Percentiles rank a stretch among this genome's conserved stretches.
These are phyloP conservation scores for Durotheca rogersii DNA, from an alignment of 495 filamentous ascomycete species.

Conservation along the genomic window DNA sequence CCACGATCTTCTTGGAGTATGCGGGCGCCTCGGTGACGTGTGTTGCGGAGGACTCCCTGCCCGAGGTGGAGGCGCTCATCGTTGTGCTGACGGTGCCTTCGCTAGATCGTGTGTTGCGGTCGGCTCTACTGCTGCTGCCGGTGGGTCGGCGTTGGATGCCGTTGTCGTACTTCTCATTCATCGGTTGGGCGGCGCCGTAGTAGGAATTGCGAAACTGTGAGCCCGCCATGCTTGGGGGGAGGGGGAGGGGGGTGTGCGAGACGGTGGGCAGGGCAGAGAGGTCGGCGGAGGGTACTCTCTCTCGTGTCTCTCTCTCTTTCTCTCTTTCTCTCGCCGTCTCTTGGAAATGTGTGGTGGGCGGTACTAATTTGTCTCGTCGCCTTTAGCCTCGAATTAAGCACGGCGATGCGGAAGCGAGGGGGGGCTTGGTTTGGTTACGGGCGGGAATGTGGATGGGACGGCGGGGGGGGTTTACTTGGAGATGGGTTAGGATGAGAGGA, in stretches of 20 bases:
- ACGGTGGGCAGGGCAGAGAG: no score
- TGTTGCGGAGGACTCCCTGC: constrained; percentile 73
- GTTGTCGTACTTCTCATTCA: constrained; percentile 43
- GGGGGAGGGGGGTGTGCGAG: constrained; percentile 3
- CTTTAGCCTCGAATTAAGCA: constrained; percentile 12
- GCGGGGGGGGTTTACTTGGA: constrained; percentile 24
- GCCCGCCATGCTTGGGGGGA: constrained; percentile 42
- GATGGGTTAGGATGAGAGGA: constrained; percentile 30
- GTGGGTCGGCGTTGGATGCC: constrained; percentile 40
- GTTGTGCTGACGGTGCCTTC: constrained; percentile 81
- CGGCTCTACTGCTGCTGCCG: constrained; percentile 40
- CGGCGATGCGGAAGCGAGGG: constrained; percentile 5
- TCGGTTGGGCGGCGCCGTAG: constrained; percentile 33
- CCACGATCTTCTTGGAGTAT: constrained; percentile 98
- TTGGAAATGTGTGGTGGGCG: constrained; percentile 12
- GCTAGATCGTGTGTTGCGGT: constrained; percentile 50
- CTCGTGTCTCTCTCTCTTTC: no score
- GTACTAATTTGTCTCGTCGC: constrained; percentile 17
- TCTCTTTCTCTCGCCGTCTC: constrained; percentile 1
- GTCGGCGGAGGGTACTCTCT: no score
- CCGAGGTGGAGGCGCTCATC: constrained; percentile 61
- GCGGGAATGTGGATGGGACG: constrained; percentile 11
- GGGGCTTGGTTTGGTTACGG: constrained; percentile 2
- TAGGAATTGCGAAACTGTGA: constrained; percentile 49
- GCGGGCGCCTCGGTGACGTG: constrained; percentile 85